These are phyloP conservation scores for Pichia californica DNA, from an alignment of 805 yeast species.

Conservation along the genomic window DNA sequence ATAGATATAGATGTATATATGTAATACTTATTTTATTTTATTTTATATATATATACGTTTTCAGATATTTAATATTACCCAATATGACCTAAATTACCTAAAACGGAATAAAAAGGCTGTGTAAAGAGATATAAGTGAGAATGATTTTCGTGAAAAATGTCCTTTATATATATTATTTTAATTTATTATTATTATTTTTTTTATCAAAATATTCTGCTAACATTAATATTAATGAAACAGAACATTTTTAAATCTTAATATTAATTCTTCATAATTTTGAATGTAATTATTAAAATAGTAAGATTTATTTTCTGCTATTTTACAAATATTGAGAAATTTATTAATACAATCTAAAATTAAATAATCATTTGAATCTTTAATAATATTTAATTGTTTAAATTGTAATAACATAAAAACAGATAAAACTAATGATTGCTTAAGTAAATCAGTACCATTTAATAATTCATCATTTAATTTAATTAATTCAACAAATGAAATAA, in stretches of 20 bases:
- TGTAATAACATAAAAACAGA: conserved; percentile 7
- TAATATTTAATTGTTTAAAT: conserved; percentile 5
- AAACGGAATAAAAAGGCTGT: no score
- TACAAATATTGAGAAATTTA: neutral
- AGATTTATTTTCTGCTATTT: neutral
- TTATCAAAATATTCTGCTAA: neutral
- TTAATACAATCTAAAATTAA: neutral
- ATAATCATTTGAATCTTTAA: conserved; percentile 1
- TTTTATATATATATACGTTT: no score
- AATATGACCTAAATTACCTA: no score
- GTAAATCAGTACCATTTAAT: conserved; percentile 1
- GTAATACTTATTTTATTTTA: no score
- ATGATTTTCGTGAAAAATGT: no score
- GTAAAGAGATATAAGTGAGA: no score
- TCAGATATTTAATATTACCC: no score
- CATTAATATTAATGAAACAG: neutral
- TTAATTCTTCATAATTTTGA: conserved; percentile 3
- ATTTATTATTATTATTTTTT: no score
- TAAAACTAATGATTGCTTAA: conserved; percentile 3
- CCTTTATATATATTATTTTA: no score
- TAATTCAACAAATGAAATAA: conserved; percentile 1
- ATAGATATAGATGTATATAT: no score
- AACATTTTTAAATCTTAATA: conserved; percentile 2
- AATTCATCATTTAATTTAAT: neutral
- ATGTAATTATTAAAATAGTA: conserved; percentile 5